These are phyloP conservation scores for Lachnellula arida DNA, from an alignment of 2,329 filamentous ascomycete species.

Conservation along the genomic window DNA sequence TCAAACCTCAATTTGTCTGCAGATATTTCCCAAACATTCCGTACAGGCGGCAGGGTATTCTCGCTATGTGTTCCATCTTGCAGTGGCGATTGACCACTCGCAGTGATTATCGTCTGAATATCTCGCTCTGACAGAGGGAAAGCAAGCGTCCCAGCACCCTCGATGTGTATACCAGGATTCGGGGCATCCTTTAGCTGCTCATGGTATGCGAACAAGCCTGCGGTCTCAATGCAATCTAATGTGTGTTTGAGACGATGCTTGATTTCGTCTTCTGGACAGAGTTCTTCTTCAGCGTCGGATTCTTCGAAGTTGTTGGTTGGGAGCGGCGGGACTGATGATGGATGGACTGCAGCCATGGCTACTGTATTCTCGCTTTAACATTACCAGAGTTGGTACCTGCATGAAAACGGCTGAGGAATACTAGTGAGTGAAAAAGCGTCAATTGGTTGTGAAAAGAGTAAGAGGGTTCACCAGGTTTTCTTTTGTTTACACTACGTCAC, in stretches of 20 bases:
- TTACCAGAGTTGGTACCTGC: no score
- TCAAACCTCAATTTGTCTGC: background rate
- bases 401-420: no score
- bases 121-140: background rate
- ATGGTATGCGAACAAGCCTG: background rate
- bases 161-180: background rate
- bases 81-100: background rate
- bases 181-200: background rate
- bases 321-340: background rate
- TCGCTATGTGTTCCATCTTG: background rate
- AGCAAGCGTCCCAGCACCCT: background rate
- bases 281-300: background rate
- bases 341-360: background rate
- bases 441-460: background rate
- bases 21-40: background rate
- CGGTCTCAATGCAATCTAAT: background rate
- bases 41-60: background rate
- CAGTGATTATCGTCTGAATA: background rate
- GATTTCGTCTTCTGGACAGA: background rate
- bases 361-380: background rate
- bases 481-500: background rate
- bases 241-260: background rate
- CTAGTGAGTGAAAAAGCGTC: no score
- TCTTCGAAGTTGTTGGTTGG: background rate
- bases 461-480: no score